Base-by-base conservation (phyloP, 257 asterid genomes). In the Henckelia pumila region DNA sequence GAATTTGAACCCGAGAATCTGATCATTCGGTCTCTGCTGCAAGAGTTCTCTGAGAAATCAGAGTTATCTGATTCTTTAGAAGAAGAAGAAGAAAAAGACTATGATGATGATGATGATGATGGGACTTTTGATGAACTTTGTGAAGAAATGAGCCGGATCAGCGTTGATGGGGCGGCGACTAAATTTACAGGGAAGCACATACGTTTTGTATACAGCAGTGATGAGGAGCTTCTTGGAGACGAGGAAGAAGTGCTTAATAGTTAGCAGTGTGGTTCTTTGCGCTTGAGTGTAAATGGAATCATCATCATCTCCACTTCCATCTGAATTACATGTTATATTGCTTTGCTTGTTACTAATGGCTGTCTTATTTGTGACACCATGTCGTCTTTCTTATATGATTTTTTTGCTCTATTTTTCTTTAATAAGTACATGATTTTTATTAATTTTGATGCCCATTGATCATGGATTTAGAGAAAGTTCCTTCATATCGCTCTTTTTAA, bases 1-100 rank as follows among this genome's bases (percentile, higher is more conserved):
- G 72, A 29, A 14, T n/a, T 30, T 9, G 91, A 84, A 23, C 59
- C 69, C 16, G 92, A 85, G 49, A 75, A 56, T 69, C 4, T 68
- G 65, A 76, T 90, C 56, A 93, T 94, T n/a, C 86, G 95, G 83
- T 78, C 97, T 20, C 79, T 92, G 75, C 73, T 92, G 66, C 65
- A 81, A 21, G 99, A 93, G 73, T 90, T 93, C 81, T 80, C 78
- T 4, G 99, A 90, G 60, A 88, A 86, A 47, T 71, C 83, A 13
- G 82, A 75, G 56, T 66, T 26, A 49, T 68, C 81, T 0, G 82
- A 75, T 25, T 30, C 76, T n/a, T n/a, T n/a, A n/a, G n/a, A n/a
- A n/a, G n/a, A n/a, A n/a, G n/a, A n/a, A n/a, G n/a, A n/a, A n/a
- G n/a, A n/a, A n/a, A n/a, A n/a, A n/a, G n/a, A n/a, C n/a, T n/a